Base-by-base conservation (phyloP, 2,329 filamentous ascomycete genomes). In the Pseudocercospora macadamiae region DNA sequence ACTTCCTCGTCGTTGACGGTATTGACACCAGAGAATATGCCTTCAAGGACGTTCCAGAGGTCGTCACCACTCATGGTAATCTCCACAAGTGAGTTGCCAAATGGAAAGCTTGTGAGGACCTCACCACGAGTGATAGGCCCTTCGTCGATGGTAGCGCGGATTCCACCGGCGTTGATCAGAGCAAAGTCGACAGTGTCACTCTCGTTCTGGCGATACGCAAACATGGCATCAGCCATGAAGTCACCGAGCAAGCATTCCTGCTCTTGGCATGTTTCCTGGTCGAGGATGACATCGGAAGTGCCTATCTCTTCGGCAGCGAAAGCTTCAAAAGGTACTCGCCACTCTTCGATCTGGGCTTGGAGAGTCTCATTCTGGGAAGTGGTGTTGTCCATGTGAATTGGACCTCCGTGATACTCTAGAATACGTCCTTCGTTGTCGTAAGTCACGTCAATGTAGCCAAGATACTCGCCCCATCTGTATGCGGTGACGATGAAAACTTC, bases 401-500 rank as follows among this genome's bases (percentile, higher is more conserved):
- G 86, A 0, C 80, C 85, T 28, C 86, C 86, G 66, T 82, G 81
- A 73, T 89, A 89, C 3, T 79, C 80, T 4, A 88, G 77, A 14
- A 87, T 82, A 70, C 82, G 85, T 70, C 86, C 86, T 1, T 82
- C 74, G 3, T 76, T 63, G 65, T 87, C 84, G 66, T 86, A 89
- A 1, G 83, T 84, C 6, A 89, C 80, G 62, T 88, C 85, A 64
- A 89, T 89, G 70, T 86, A 86, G 57, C 86, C 86, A 2, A 89
- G 73, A 56, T 88, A 88, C 73, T 88, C 84, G 52, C 86, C 86
- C 86, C 86, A 89, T 62, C 60, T 82, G 69, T 86, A 89, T 2
- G 86, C 83, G 6, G 85, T 87, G 16, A 89, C 86, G 66, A 88
- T 81, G 68, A 88, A 89, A 51, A 89, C 86, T 66, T 89, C 86